These are phyloP conservation scores for Arctium lappa DNA, from an alignment of 129 eudicot genomes.

Conservation along the genomic window DNA sequence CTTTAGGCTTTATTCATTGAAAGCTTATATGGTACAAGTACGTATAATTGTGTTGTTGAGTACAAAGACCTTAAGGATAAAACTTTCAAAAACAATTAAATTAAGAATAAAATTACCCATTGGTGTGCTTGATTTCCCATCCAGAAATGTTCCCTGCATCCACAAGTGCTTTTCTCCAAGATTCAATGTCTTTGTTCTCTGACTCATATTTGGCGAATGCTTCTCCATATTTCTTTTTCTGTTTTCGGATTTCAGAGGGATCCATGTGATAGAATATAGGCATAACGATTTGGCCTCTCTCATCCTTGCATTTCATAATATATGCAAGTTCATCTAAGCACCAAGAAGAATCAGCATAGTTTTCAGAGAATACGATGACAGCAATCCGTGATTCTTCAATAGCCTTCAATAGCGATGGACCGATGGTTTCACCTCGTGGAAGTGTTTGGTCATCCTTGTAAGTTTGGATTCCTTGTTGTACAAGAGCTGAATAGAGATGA, in stretches of 20 bases:
- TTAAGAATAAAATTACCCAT: background rate
- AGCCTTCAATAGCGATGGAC: background rate
- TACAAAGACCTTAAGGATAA: no score
- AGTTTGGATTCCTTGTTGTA: background rate
- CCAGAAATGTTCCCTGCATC: slow-evolving; percentile 15
- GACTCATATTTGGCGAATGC: background rate
- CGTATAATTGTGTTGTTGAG: no score
- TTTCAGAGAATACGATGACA: background rate
- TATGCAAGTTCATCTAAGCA: slow-evolving; percentile 11
- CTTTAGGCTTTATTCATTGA: no score
- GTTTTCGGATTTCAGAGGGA: slow-evolving; percentile 3
- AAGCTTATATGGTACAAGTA: no score
- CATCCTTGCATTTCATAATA: slow-evolving; percentile 13
- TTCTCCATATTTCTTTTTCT: background rate
- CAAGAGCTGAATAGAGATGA: slow-evolving; percentile 10
- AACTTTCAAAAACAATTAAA: no score
- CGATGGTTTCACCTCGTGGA: background rate
- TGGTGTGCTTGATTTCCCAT: background rate
- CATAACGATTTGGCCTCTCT: background rate
- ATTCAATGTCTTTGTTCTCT: background rate
- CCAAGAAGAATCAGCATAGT: slow-evolving; percentile 15
- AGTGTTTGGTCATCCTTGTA: slow-evolving; percentile 21
- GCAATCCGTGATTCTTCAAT: slow-evolving; percentile 9
- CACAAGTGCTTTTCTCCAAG: slow-evolving; percentile 17
- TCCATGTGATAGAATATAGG: slow-evolving; percentile 13